Percentiles rank a stretch among this genome's conserved stretches.
These are phyloP conservation scores for Amylostereum areolatum DNA, from an alignment of 1,284 basidiomycete species.

Conservation along the genomic window DNA sequence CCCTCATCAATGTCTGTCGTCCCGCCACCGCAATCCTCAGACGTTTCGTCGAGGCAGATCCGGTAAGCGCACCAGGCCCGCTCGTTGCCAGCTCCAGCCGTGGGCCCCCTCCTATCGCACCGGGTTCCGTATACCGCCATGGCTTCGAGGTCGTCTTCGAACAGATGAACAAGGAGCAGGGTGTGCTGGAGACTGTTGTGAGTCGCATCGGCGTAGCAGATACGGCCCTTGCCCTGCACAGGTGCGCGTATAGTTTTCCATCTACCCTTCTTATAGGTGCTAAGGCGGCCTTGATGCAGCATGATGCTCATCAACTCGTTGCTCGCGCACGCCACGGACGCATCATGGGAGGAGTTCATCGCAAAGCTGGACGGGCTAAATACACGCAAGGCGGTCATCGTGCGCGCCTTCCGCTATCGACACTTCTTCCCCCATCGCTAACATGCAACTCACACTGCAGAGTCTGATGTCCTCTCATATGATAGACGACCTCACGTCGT, in stretches of 20 bases:
- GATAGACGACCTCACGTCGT: constrained; percentile 80
- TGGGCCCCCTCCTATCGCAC: constrained; percentile 40
- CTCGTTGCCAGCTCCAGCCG: constrained; percentile 56
- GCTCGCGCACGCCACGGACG: constrained; percentile 70
- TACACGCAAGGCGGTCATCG: constrained; percentile 80
- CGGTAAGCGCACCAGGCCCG: constrained; percentile 53
- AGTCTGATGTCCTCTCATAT: constrained; percentile 84
- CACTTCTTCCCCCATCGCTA: constrained; percentile 5
- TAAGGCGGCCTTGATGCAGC: constrained; percentile 29
- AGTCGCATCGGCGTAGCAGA: constrained; percentile 77
- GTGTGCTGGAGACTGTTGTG: constrained; percentile 72
- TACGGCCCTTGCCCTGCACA: constrained; percentile 79
- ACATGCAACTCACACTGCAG: constrained; percentile 30
- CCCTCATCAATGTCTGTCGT: constrained; percentile 91
- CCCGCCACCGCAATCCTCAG: constrained; percentile 93
- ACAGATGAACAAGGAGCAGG: constrained; percentile 67
- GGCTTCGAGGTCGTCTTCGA: constrained; percentile 81
- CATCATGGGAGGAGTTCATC: constrained; percentile 74
- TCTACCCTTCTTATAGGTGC: not conserved
- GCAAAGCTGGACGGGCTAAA: constrained; percentile 74
- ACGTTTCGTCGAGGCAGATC: constrained; percentile 80
- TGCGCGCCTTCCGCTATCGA: constrained; percentile 25
- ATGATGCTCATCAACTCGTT: constrained; percentile 90
- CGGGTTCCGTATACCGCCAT: constrained; percentile 71
- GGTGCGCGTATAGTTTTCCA: constrained; percentile 38